A percentile compares a stretch with the other conserved stretches of the same genome.
These are phyloP conservation scores for Nakazawaea wyomingensis DNA, from an alignment of 805 yeast species.

Conservation along the genomic window DNA sequence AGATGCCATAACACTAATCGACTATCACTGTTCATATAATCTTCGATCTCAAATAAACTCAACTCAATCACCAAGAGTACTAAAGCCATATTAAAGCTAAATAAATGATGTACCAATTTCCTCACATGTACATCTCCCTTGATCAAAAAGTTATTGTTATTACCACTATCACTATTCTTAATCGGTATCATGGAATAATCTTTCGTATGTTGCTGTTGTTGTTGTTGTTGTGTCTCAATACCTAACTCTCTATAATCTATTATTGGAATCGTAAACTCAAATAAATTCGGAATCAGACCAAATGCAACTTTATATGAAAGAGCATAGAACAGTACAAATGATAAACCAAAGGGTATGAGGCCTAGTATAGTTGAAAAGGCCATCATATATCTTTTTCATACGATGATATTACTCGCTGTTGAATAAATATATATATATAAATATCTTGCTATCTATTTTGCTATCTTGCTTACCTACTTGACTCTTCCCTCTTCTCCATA, in stretches of 20 bases:
- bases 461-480: too few species aligned
- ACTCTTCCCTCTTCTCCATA: too few species aligned
- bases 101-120: constrained; percentile 9
- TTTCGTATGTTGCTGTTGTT: constrained; percentile 27
- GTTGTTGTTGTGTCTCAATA: constrained; percentile 21
- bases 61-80: constrained; percentile 23
- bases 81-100: constrained; percentile 19
- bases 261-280: constrained; percentile 10
- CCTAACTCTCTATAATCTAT: constrained; percentile 12
- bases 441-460: too few species aligned
- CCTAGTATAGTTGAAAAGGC: constrained; percentile 13
- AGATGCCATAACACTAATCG: constrained; percentile 32
- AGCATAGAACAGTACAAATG: constrained; percentile 7
- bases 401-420: not conserved
- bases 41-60: constrained; percentile 24
- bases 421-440: not conserved
- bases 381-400: not conserved
- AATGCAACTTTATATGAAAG: constrained; percentile 10
- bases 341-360: constrained; percentile 13
- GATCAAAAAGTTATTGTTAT: constrained; percentile 22
- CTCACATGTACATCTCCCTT: not conserved
- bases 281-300: constrained; percentile 14
- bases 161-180: constrained; percentile 35
- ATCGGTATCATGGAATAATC: constrained; percentile 19
- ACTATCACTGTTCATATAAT: constrained; percentile 19